Percentiles rank a stretch among this genome's conserved stretches.
These are phyloP conservation scores for Coprinellus micaceus DNA, from an alignment of 768 basidiomycete species.

Conservation along the genomic window DNA sequence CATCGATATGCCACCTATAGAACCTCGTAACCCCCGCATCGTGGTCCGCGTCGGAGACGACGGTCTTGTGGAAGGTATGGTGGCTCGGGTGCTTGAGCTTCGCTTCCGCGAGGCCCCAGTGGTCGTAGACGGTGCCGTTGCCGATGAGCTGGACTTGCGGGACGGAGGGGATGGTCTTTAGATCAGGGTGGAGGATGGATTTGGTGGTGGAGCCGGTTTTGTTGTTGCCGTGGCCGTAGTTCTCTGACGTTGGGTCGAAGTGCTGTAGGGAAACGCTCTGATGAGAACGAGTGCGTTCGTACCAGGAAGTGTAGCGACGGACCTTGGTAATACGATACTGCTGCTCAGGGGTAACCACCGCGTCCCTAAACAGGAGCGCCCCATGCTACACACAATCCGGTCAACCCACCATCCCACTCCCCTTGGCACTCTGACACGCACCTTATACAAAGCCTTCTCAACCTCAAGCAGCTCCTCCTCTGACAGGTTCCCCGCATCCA, in stretches of 20 bases:
- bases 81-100: constrained; percentile 84
- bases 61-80: constrained; percentile 79
- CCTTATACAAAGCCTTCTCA: constrained; percentile 72
- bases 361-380: constrained; percentile 69
- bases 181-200: constrained; percentile 80
- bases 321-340: constrained; percentile 84
- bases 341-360: constrained; percentile 68
- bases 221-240: constrained; percentile 84
- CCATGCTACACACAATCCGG: constrained; percentile 47
- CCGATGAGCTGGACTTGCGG: constrained; percentile 90
- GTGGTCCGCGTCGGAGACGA: constrained; percentile 68
- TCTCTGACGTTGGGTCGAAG: constrained; percentile 59
- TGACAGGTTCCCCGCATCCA: constrained; percentile 61
- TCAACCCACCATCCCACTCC: not conserved
- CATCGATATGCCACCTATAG: constrained; percentile 91
- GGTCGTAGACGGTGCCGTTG: constrained; percentile 73
- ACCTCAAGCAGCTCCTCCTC: constrained; percentile 61
- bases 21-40: constrained; percentile 69
- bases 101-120: constrained; percentile 78
- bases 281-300: not conserved
- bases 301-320: not conserved
- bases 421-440: constrained; percentile 22
- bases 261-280: too few relatives aligned
- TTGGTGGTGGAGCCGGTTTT: constrained; percentile 66
- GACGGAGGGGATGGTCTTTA: constrained; percentile 82